phyloP scores from a whole-genome alignment of 73 alveolate species.

The Paramecium primaurelia region DNA sequence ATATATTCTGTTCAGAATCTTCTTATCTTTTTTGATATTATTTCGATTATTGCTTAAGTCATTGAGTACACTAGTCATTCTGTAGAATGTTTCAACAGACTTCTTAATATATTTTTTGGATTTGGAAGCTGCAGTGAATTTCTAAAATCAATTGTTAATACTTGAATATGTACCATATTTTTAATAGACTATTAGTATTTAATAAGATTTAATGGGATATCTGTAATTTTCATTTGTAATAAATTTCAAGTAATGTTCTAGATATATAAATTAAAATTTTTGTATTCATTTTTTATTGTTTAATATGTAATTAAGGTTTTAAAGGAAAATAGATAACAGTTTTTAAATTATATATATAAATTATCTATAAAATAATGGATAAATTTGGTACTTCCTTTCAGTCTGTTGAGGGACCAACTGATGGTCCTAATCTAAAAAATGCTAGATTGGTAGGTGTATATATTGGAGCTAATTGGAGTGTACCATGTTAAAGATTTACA shows the following conservation, averaged over 20 bases:
- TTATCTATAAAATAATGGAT: slow-evolving; percentile 36
- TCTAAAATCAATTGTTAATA: slow-evolving; percentile 50
- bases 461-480: slow-evolving; percentile 56
- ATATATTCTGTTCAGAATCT: too few relatives aligned
- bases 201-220: too few relatives aligned
- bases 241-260: too few relatives aligned
- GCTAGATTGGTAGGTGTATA: slow-evolving; percentile 56
- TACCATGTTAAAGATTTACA: slow-evolving; percentile 48
- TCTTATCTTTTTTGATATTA: too few relatives aligned
- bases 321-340: not conserved
- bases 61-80: not conserved
- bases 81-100: not conserved
- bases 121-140: slow-evolving; percentile 47
- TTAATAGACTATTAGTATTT: not conserved
- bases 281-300: not conserved
- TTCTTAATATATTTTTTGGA: slow-evolving; percentile 11
- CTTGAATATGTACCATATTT: slow-evolving; percentile 39
- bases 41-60: not conserved
- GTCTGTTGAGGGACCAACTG: slow-evolving; percentile 58
- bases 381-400: slow-evolving; percentile 59
- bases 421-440: slow-evolving; percentile 55
- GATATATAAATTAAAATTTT: too few relatives aligned
- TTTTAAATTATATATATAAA: not conserved
- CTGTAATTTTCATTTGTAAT: too few relatives aligned
- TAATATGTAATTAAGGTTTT: not conserved